Evolutionary conservation across 495 filamentous ascomycete genomes (phyloP).

Genomic region (Penicillium daleae): DNA sequence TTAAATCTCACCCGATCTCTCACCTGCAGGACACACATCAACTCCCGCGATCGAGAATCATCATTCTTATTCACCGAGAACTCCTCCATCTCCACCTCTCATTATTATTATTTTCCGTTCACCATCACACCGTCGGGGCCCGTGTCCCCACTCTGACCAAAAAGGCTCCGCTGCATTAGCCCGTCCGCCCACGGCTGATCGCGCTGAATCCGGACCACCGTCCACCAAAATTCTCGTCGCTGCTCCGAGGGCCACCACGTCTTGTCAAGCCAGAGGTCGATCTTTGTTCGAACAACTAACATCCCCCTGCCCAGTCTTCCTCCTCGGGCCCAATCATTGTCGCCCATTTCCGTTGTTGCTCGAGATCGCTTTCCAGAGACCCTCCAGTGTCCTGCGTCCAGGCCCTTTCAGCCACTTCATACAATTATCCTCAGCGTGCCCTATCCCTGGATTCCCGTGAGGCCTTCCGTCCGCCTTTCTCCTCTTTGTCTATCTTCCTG

Average conservation of each 20-base stretch:
- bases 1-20: neutral
- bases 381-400: constrained; percentile 11
- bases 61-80: constrained; percentile 14
- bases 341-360: constrained; percentile 7
- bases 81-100: neutral
- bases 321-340: constrained; percentile 30
- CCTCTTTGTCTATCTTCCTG: constrained; percentile 12
- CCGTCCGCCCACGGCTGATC: constrained; percentile 41
- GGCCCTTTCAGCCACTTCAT: constrained; percentile 8
- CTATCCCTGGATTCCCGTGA: constrained; percentile 37
- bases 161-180: constrained; percentile 41
- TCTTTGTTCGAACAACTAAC: constrained; percentile 13
- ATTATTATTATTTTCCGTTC: neutral
- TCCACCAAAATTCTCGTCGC: constrained; percentile 37
- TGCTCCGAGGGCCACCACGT: constrained; percentile 24
- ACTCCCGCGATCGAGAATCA: neutral
- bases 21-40: neutral
- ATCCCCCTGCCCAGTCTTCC: constrained; percentile 21
- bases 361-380: too few species aligned
- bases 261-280: constrained; percentile 22
- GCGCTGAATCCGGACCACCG: constrained; percentile 35
- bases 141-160: constrained; percentile 32
- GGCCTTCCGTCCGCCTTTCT: neutral
- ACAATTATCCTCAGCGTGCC: constrained; percentile 6
- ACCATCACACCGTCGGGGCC: constrained; percentile 7